Percentiles rank a stretch among this genome's conserved stretches.
Evolutionary conservation across 2,329 filamentous ascomycete species (phyloP).

Genomic region (Colletotrichum tanaceti): DNA sequence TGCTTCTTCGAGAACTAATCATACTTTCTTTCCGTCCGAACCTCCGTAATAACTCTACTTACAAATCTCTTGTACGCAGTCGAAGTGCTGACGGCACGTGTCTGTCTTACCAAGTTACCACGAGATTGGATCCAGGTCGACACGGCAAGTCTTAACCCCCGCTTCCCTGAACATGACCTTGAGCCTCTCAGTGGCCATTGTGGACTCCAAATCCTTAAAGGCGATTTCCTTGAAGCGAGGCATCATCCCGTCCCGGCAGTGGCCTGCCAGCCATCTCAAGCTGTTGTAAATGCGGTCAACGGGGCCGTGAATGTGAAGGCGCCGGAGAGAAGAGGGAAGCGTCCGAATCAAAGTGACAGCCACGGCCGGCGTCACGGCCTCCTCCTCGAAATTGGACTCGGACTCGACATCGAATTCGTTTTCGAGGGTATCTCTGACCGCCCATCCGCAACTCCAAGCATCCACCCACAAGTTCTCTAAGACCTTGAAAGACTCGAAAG

Average conservation of each 20-base stretch:
- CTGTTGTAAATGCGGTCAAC: not conserved
- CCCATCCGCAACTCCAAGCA: not conserved
- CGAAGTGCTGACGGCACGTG: not conserved
- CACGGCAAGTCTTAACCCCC: not conserved
- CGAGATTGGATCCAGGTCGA: not conserved
- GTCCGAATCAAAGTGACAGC: not conserved
- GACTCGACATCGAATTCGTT: not conserved
- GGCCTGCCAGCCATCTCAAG: not conserved
- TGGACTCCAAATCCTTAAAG: not conserved
- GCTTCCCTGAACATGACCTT: not conserved
- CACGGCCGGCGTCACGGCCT: not conserved
- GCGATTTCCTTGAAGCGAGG: not conserved
- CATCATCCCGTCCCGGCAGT: not conserved
- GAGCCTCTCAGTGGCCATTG: not conserved
- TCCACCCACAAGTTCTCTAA: not conserved
- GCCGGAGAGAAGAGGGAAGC: not conserved
- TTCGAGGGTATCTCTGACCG: not conserved
- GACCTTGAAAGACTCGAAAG: not conserved
- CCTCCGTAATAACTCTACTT: too few species aligned
- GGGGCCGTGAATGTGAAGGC: not conserved
- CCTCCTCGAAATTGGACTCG: not conserved
- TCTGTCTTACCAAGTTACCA: slow-evolving; percentile 4
- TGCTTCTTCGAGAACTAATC: too few species aligned
- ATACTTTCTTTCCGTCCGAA: not conserved
- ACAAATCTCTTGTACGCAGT: too few species aligned